Base-by-base conservation (phyloP, 768 basidiomycete species). In the Amanita pseudoporphyria region DNA sequence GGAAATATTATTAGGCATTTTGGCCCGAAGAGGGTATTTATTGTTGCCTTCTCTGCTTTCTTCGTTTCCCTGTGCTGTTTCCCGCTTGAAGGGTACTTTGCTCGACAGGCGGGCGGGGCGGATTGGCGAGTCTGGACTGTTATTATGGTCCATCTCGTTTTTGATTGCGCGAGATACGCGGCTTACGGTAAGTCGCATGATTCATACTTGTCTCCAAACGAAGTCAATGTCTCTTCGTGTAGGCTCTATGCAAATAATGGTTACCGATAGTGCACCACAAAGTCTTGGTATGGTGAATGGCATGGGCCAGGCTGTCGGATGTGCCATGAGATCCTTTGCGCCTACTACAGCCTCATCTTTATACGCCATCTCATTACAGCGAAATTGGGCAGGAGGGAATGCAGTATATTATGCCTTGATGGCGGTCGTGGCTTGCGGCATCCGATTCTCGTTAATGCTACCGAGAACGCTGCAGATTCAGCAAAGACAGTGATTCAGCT, bases 1-100 rank as follows among this genome's bases (percentile, higher is more conserved):
- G 68, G 71, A 4, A 58, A 58, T 26, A 48, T 76, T 14, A 68
- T 78, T 33, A 65, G 70, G 18, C 61, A 66, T 3, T 72, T 72
- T 35, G 79, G 81, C 2, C 40, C 40, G 5, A 10, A 65, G 74
- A 31, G 74, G 72, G 57, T 65, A 53, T 10, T 58, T 78, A 18
- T 77, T 69, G 37, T 55, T 6, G 62, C 74, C 2, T 51, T 52
- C 28, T 13, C 47, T 2, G 52, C 53, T 32, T 55, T 54, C 40
- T 31, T 58, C 14, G 24, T 53, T 30, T 55, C 53, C 31, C 53
- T 58, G 26, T 54, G 35, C 3, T 18, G 48, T 16, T 57, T 53
- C 38, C 53, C 53, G 4, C 13, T 52, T 33, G 37, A 53, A 19
- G 55, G 49, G n/a, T 30, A 13, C 16, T 9, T 54, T 3, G 53